Percentiles rank a stretch among this genome's conserved stretches.
These are phyloP conservation scores for Hypoxylon sp. DNA, from an alignment of 2,329 filamentous ascomycete genomes.

Conservation along the genomic window DNA sequence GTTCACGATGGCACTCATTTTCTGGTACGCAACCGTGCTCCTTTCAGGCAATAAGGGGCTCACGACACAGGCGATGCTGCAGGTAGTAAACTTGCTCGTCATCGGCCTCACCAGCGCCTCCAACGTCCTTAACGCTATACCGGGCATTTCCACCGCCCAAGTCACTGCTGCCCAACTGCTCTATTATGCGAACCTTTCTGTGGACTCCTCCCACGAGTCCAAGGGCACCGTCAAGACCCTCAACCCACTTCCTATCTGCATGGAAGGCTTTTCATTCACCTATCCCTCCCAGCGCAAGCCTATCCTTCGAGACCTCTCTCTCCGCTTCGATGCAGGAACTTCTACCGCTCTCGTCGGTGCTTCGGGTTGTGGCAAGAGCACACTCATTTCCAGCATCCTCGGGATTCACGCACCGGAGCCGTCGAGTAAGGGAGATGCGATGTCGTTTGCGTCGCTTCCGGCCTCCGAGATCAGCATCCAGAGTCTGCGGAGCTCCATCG, in stretches of 20 bases:
- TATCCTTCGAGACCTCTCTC: constrained; percentile 70
- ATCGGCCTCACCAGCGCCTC: constrained; percentile 80
- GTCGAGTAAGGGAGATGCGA: constrained; percentile 42
- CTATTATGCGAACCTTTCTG: constrained; percentile 68
- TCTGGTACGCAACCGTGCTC: constrained; percentile 80
- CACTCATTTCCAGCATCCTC: constrained; percentile 76
- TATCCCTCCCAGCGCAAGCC: constrained; percentile 66
- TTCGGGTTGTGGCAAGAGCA: constrained; percentile 93
- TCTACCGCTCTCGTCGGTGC: constrained; percentile 81
- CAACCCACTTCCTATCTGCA: constrained; percentile 54
- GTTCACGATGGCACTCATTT: constrained; percentile 79
- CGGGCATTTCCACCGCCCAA: constrained; percentile 78
- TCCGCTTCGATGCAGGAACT: constrained; percentile 68
- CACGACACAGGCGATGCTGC: constrained; percentile 68
- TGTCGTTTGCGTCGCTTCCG: constrained; percentile 67
- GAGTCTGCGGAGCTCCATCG: constrained; percentile 66
- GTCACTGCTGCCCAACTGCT: constrained; percentile 78
- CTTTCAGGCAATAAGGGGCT: constrained; percentile 56
- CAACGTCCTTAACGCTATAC: constrained; percentile 75
- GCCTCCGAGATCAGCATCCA: constrained; percentile 66
- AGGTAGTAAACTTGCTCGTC: constrained; percentile 83
- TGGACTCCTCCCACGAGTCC: constrained; percentile 63
- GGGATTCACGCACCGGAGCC: constrained; percentile 67
- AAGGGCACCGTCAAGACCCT: constrained; percentile 50
- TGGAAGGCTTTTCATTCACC: constrained; percentile 71